phyloP scores from a whole-genome alignment of 345 rosid species.

The Citropsis articulata region DNA sequence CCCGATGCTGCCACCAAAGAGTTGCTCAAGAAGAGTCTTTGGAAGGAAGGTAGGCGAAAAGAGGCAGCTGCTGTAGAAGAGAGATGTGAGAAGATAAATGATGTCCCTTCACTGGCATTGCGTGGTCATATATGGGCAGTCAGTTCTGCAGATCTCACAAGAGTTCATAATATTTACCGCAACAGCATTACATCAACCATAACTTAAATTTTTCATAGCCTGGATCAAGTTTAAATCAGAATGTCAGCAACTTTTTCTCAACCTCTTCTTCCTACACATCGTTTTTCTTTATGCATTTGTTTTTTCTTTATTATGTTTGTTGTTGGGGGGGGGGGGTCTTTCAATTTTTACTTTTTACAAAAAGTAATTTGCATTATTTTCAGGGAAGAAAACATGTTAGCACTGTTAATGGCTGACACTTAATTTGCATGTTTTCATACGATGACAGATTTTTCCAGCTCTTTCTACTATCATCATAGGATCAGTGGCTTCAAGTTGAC shows the following conservation, averaged over 20 bases:
- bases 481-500: not conserved
- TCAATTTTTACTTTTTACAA: not conserved
- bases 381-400: not conserved
- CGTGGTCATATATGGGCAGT: conserved; percentile 79
- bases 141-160: conserved; percentile 58
- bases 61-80: conserved; percentile 84
- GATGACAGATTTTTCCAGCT: not conserved
- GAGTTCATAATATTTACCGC: conserved; percentile 55
- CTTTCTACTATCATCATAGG: not conserved
- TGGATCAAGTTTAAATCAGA: not conserved
- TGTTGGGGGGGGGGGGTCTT: not conserved
- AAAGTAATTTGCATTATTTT: not conserved
- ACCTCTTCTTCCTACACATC: not conserved
- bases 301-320: not conserved
- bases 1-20: conserved; percentile 70
- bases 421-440: not conserved
- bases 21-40: conserved; percentile 78
- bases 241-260: not conserved
- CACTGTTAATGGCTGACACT: not conserved
- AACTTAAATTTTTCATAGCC: conserved; percentile 11
- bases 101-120: conserved; percentile 49
- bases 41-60: conserved; percentile 90
- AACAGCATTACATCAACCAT: conserved; percentile 31
- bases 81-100: conserved; percentile 34
- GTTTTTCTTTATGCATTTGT: not conserved